Conservation (phyloP, 768 basidiomycete genomes). For the Lentinula boryana region DNA sequence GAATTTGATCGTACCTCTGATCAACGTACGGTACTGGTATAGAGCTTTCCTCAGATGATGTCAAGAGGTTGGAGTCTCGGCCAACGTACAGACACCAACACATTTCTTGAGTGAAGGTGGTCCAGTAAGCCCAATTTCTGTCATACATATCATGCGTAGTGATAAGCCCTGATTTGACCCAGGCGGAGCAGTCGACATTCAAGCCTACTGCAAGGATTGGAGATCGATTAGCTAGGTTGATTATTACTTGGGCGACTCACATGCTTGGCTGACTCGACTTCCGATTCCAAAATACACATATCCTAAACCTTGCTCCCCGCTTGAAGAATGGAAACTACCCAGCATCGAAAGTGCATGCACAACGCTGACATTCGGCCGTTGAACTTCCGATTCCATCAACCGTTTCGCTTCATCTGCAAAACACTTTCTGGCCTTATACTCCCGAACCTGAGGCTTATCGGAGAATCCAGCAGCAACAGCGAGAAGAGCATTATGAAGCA, state of each 20-base stretch:
- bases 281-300: constrained; percentile 19
- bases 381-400: constrained; percentile 12
- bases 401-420: constrained; percentile 12
- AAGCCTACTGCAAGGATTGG: constrained; percentile 27
- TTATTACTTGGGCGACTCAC: constrained; percentile 18
- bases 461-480: constrained; percentile 13
- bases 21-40: constrained; percentile 29
- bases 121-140: constrained; percentile 37
- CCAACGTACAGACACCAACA: constrained; percentile 41
- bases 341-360: constrained; percentile 15
- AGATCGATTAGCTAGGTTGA: background rate
- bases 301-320: constrained; percentile 11
- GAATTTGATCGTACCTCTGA: constrained; percentile 23
- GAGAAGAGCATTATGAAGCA: constrained; percentile 47
- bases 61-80: constrained; percentile 27
- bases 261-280: constrained; percentile 31
- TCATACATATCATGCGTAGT: constrained; percentile 27
- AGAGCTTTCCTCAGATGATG: constrained; percentile 11
- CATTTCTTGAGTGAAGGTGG: constrained; percentile 28
- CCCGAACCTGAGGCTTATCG: constrained; percentile 12
- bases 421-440: constrained; percentile 8
- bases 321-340: constrained; percentile 13
- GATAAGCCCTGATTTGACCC: constrained; percentile 32
- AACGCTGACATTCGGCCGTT: constrained; percentile 15
- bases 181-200: constrained; percentile 28